Evolutionary conservation across 768 basidiomycete genomes (phyloP).

Genomic region (Leccinum truebloodii): DNA sequence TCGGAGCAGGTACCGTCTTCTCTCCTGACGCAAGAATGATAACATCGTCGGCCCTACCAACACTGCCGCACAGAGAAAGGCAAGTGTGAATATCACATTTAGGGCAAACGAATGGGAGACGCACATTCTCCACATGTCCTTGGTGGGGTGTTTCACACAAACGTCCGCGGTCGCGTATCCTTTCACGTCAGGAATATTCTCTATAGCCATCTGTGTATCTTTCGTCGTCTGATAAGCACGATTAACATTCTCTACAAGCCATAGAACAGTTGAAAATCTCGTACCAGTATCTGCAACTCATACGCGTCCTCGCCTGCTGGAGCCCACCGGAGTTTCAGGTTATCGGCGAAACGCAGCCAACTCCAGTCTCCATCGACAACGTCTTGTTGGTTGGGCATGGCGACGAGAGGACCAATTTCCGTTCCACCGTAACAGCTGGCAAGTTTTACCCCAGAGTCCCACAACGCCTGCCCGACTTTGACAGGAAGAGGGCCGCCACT

Average conservation of each 20-base stretch:
- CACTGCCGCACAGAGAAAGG: too few species aligned
- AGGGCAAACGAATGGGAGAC: not conserved
- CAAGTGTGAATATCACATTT: not conserved
- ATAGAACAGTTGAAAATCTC: not conserved
- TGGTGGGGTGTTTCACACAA: conserved; percentile 46
- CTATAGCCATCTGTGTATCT: conserved; percentile 10
- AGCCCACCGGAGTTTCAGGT: conserved; percentile 28
- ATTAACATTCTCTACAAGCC: not conserved
- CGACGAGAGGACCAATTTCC: conserved; percentile 22
- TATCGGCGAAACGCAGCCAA: conserved; percentile 34
- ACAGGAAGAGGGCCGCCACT: conserved; percentile 41
- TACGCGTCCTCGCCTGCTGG: conserved; percentile 37
- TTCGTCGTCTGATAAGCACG: not conserved
- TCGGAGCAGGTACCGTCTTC: too few species aligned
- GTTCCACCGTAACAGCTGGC: conserved; percentile 39
- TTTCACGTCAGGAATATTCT: conserved; percentile 40
- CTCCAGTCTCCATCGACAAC: conserved; percentile 34
- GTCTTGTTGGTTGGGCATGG: conserved; percentile 5
- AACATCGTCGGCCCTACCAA: too few species aligned
- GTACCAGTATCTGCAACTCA: conserved; percentile 42
- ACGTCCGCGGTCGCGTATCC: conserved; percentile 48
- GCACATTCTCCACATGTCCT: conserved; percentile 39
- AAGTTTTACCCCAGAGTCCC: conserved; percentile 35
- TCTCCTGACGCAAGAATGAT: too few species aligned
- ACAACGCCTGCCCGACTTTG: conserved; percentile 36